Conservation (phyloP, 192 early-diverging fungal genomes). For the Chytriomyces sp. region DNA sequence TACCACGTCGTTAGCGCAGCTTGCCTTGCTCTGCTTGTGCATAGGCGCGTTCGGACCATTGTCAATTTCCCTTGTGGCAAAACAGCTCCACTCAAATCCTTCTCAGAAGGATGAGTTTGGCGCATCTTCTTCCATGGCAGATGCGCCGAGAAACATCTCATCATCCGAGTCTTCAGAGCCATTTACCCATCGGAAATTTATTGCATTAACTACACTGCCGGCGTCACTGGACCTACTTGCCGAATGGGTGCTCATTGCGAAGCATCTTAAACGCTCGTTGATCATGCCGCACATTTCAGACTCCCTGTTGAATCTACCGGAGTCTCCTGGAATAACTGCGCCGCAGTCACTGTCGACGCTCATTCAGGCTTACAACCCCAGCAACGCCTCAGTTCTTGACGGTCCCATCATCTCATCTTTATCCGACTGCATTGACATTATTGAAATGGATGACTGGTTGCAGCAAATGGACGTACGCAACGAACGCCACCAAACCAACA, state of each 20-base stretch:
- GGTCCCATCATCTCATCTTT: conserved; percentile 11
- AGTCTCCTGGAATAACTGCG: neutral
- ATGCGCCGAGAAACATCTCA: too few relatives aligned
- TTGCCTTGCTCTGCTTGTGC: too few relatives aligned
- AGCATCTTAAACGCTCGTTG: conserved; percentile 17
- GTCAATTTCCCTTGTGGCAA: too few relatives aligned
- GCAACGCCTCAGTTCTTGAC: neutral
- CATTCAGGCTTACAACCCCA: neutral
- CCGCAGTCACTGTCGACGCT: neutral
- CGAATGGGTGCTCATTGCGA: conserved; percentile 25
- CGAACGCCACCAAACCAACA: neutral
- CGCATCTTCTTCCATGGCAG: too few relatives aligned
- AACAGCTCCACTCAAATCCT: too few relatives aligned
- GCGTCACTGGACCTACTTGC: conserved; percentile 9
- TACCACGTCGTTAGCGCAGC: too few relatives aligned
- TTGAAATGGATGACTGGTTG: conserved; percentile 2
- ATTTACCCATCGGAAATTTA: neutral
- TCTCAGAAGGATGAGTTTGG: too few relatives aligned
- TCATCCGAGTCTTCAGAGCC: neutral
- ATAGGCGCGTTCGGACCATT: too few relatives aligned
- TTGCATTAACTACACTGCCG: conserved; percentile 17
- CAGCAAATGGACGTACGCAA: neutral
- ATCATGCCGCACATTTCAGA: neutral
- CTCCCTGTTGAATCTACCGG: neutral
- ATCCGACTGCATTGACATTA: conserved; percentile 2